A percentile compares a stretch with the other conserved stretches of the same genome.
These are phyloP conservation scores for Coffea eugenioides DNA, from an alignment of 257 asterid genomes.

Conservation along the genomic window DNA sequence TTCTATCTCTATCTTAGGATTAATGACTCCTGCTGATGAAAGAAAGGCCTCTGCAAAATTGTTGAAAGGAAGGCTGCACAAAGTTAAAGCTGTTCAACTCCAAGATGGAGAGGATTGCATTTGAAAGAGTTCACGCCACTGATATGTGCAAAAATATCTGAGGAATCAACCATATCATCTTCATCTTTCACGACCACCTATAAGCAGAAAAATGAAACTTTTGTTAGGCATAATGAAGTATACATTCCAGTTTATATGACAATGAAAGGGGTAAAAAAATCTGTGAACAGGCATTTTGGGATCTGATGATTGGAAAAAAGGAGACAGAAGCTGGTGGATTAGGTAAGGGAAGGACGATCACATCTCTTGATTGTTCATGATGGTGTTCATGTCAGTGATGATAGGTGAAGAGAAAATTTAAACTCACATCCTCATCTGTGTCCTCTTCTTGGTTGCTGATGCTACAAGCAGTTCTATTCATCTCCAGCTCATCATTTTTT, in stretches of 20 bases:
- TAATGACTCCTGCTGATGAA: conserved; percentile 1
- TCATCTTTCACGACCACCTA: conserved; percentile 63
- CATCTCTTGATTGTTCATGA: background rate
- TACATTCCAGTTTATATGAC: background rate
- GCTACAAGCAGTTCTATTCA: conserved; percentile 34
- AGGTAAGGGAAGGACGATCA: background rate
- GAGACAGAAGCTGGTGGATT: background rate
- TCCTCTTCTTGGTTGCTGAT: conserved; percentile 61
- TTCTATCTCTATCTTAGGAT: conserved; percentile 9
- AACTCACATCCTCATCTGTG: conserved; percentile 48
- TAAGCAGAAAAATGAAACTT: background rate
- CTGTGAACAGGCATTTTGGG: background rate
- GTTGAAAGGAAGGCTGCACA: conserved; percentile 8
- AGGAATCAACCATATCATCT: conserved; percentile 47
- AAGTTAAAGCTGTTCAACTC: conserved; percentile 36
- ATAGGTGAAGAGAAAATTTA: background rate
- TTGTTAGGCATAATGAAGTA: background rate
- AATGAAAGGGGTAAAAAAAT: background rate
- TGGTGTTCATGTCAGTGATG: background rate
- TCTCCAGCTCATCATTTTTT: conserved; percentile 68
- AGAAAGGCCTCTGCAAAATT: conserved; percentile 33
- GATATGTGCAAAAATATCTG: conserved; percentile 63
- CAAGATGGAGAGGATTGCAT: conserved; percentile 76
- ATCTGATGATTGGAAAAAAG: background rate
- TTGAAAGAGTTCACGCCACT: conserved; percentile 78